Evolutionary conservation across 2,329 filamentous ascomycete genomes (phyloP).

Genomic region (Aureobasidium pullulans): DNA sequence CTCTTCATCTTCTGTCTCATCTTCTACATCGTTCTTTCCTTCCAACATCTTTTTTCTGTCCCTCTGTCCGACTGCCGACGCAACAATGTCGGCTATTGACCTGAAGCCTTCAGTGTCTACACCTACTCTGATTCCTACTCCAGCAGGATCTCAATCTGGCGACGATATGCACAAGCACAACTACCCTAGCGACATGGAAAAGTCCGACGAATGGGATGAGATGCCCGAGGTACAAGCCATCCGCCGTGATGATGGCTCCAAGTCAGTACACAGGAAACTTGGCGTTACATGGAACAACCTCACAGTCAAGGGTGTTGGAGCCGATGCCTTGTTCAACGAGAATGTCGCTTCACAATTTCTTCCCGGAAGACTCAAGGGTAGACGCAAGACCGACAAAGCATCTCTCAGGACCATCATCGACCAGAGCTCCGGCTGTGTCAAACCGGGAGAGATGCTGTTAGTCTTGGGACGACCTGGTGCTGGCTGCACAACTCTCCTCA

Average conservation of each 20-base stretch:
- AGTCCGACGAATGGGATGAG: not conserved
- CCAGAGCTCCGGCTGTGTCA: slow-evolving; percentile 32
- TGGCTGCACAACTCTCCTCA: slow-evolving; percentile 71
- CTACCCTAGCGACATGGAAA: not conserved
- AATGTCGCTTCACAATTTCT: not conserved
- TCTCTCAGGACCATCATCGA: not conserved
- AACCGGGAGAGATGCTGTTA: slow-evolving; percentile 63
- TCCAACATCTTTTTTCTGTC: not conserved
- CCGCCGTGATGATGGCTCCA: not conserved
- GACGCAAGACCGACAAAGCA: not conserved
- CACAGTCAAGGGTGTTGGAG: not conserved
- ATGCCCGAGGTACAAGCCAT: not conserved
- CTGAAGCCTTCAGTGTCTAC: not conserved
- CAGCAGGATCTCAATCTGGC: not conserved
- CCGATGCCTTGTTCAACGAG: not conserved
- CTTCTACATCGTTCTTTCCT: not conserved
- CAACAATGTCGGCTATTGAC: not conserved
- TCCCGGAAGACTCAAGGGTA: not conserved
- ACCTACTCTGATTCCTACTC: not conserved
- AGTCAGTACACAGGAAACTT: not conserved
- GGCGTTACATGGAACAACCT: not conserved
- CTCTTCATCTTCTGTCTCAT: not conserved
- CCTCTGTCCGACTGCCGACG: not conserved
- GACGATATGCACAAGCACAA: not conserved
- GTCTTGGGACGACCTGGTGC: slow-evolving; percentile 66